Percentiles rank a stretch among this genome's conserved stretches.
Conservation (phyloP, 768 basidiomycete species). For the Coprinopsis strossmayeri region DNA sequence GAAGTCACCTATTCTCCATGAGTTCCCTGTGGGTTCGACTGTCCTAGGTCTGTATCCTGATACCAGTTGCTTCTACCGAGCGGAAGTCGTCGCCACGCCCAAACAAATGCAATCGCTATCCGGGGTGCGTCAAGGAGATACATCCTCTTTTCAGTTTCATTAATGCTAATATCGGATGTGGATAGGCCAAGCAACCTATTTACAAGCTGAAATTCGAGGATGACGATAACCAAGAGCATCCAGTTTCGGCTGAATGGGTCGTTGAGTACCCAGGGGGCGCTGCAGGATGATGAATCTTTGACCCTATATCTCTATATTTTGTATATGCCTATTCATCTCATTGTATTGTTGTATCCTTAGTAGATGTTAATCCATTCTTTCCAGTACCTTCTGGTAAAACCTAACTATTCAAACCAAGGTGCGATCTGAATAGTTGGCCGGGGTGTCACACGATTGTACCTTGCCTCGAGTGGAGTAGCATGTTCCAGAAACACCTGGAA, state of each 20-base stretch:
- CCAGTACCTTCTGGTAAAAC: background rate
- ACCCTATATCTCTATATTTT: background rate
- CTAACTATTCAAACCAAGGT: too few species aligned
- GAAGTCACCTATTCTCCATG: slow-evolving; percentile 54
- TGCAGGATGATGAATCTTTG: background rate
- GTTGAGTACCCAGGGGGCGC: slow-evolving; percentile 78
- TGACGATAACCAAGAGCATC: slow-evolving; percentile 78
- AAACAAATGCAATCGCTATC: slow-evolving; percentile 31
- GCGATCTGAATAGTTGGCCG: too few species aligned
- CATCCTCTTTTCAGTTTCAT: background rate
- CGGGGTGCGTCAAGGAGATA: slow-evolving; percentile 20
- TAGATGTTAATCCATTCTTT: background rate
- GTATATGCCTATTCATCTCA: background rate
- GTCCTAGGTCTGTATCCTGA: slow-evolving; percentile 90
- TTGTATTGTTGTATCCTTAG: background rate
- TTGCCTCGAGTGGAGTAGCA: background rate
- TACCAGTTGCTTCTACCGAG: slow-evolving; percentile 87
- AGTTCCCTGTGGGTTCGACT: slow-evolving; percentile 62
- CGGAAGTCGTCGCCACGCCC: slow-evolving; percentile 73
- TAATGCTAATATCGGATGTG: too few species aligned
- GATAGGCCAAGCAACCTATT: slow-evolving; percentile 32
- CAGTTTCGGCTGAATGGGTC: slow-evolving; percentile 71
- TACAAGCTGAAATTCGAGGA: slow-evolving; percentile 88
- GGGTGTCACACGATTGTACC: too few species aligned
- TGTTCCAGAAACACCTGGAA: background rate